Conservation (phyloP, 768 basidiomycete species). For the Cystobasidium tubakii region DNA sequence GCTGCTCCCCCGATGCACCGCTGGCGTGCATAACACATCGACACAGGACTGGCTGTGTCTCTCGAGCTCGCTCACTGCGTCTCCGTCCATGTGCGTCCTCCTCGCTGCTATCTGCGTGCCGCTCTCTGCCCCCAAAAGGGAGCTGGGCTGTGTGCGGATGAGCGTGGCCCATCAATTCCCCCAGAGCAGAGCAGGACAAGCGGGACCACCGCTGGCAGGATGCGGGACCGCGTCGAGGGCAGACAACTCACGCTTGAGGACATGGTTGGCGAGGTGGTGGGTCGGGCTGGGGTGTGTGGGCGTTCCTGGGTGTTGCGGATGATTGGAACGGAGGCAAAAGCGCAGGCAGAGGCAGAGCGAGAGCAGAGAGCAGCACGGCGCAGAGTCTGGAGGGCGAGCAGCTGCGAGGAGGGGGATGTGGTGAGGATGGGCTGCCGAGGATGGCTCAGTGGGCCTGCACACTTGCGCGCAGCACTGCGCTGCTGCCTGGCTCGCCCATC, state of each 20-base stretch:
- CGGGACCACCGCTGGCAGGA: not conserved
- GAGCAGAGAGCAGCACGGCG: not conserved
- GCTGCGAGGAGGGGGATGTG: too few relatives aligned
- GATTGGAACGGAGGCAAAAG: slow-evolving; percentile 4
- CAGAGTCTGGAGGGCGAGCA: not conserved
- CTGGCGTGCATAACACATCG: too few relatives aligned
- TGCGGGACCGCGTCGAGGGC: not conserved
- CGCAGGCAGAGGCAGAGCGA: not conserved
- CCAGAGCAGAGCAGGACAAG: not conserved
- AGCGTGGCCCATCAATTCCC: not conserved
- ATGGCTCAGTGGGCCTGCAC: too few relatives aligned
- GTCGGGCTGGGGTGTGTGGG: not conserved
- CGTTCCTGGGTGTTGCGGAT: not conserved
- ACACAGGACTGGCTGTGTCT: too few relatives aligned
- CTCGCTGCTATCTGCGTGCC: not conserved
- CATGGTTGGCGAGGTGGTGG: not conserved
- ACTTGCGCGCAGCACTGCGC: too few relatives aligned
- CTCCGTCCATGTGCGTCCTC: too few relatives aligned
- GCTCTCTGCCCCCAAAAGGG: not conserved
- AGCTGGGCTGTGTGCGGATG: not conserved
- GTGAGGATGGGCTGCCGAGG: too few relatives aligned
- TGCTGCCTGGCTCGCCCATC: too few relatives aligned
- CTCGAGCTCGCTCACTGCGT: too few relatives aligned
- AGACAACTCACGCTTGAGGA: not conserved
- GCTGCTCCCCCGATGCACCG: too few relatives aligned